Percentiles rank a stretch among this genome's conserved stretches.
phyloP scores from a whole-genome alignment of 495 filamentous ascomycete species.

The Penicillium malachiteum region DNA sequence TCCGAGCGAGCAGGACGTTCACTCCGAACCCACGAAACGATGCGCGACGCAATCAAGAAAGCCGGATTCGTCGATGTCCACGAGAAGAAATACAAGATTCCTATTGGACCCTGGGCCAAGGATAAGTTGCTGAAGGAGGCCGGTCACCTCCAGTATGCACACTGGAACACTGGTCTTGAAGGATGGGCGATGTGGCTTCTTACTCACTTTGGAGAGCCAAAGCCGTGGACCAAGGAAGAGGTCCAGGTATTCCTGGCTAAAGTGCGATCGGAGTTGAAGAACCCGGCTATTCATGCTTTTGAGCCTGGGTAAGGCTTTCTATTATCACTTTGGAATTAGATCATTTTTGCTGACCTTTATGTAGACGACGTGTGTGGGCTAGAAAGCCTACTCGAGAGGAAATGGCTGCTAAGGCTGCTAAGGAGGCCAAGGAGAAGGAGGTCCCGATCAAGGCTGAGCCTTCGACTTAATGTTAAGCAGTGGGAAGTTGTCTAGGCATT shows the following conservation, averaged over 20 bases:
- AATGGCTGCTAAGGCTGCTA: neutral
- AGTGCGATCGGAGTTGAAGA: constrained; percentile 13
- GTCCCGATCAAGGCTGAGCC: neutral
- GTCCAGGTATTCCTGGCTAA: constrained; percentile 13
- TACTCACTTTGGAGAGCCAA: constrained; percentile 9
- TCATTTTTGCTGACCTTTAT: neutral
- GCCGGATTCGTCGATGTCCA: constrained; percentile 31
- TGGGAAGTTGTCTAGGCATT: too few species aligned
- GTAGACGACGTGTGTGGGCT: constrained; percentile 18
- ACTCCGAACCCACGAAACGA: constrained; percentile 16
- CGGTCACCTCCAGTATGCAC: constrained; percentile 58
- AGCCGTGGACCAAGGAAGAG: constrained; percentile 16
- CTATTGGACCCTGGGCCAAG: constrained; percentile 63
- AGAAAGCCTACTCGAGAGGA: constrained; percentile 16
- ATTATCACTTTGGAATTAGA: neutral
- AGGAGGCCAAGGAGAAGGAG: neutral
- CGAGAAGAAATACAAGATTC: constrained; percentile 53
- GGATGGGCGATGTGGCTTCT: constrained; percentile 20
- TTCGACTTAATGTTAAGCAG: neutral
- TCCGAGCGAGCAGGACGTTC: constrained; percentile 14
- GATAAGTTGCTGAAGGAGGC: constrained; percentile 62
- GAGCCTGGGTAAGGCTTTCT: constrained; percentile 7
- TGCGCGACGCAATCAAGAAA: constrained; percentile 11
- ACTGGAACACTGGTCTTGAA: constrained; percentile 43
- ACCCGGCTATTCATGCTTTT: constrained; percentile 12